phyloP scores from a whole-genome alignment of 441 rosid species.

The Populus hybrid region DNA sequence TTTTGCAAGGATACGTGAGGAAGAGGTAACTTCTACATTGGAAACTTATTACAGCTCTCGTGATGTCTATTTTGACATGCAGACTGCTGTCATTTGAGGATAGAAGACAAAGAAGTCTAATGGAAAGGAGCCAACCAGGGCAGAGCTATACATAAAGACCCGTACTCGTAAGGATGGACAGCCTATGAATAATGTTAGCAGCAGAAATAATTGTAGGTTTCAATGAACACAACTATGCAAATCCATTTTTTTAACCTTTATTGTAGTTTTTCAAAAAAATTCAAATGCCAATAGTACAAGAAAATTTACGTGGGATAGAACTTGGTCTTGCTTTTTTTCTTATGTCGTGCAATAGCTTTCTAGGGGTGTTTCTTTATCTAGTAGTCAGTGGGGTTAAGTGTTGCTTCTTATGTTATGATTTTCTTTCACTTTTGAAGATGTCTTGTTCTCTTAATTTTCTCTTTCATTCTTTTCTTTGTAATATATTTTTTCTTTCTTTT shows the following conservation, averaged over 20 bases:
- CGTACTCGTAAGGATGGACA: conserved; percentile 43
- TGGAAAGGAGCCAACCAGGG: conserved; percentile 38
- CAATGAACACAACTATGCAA: neutral
- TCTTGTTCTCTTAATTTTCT: neutral
- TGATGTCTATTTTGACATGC: neutral
- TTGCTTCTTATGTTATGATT: neutral
- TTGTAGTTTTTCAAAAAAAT: too few species aligned
- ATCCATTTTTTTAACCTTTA: neutral
- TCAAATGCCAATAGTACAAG: too few species aligned
- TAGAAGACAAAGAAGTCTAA: conserved; percentile 33
- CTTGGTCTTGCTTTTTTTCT: neutral
- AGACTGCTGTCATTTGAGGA: conserved; percentile 3
- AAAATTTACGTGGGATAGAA: neutral
- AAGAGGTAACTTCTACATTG: conserved; percentile 31
- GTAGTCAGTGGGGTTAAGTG: too few species aligned
- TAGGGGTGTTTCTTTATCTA: too few species aligned
- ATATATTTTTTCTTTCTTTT: neutral
- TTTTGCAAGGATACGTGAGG: conserved; percentile 41
- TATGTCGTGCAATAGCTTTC: too few species aligned
- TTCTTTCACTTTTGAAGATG: neutral
- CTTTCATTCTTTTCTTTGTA: neutral
- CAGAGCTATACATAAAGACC: conserved; percentile 39
- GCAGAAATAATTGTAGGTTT: conserved; percentile 34
- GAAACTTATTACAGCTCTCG: conserved; percentile 5
- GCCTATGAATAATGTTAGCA: conserved; percentile 32